These are phyloP conservation scores for Syncephalastrum sp. DNA, from an alignment of 371 early-diverging fungal genomes.

Conservation along the genomic window DNA sequence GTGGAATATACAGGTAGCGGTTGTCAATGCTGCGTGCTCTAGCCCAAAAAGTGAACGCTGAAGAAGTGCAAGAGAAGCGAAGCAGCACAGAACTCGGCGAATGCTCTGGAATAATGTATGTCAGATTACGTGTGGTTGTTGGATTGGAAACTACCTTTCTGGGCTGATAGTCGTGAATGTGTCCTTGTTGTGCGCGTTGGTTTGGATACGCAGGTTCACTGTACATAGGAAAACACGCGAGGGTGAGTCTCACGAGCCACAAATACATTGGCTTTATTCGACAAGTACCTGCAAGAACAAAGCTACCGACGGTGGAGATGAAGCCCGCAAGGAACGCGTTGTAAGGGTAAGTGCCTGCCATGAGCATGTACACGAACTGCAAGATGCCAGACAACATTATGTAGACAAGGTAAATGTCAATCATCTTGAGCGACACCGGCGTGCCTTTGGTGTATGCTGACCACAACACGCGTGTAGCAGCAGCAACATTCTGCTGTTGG, in stretches of 20 bases:
- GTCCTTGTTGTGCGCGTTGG: slow-evolving; percentile 17
- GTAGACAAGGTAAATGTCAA: slow-evolving; percentile 91
- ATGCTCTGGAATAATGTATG: slow-evolving; percentile 34
- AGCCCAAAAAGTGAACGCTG: slow-evolving; percentile 59
- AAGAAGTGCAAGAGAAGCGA: slow-evolving; percentile 54
- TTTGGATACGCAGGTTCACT: slow-evolving; percentile 40
- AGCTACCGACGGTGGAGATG: slow-evolving; percentile 87
- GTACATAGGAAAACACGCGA: slow-evolving; percentile 11
- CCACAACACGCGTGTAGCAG: too few species aligned
- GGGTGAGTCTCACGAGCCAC: background rate
- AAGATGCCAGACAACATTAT: slow-evolving; percentile 83
- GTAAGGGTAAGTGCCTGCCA: slow-evolving; percentile 94
- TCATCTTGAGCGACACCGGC: slow-evolving; percentile 76
- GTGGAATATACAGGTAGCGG: too few species aligned
- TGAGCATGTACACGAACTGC: slow-evolving; percentile 83
- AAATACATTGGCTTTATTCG: background rate
- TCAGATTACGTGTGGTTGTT: background rate
- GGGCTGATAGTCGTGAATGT: slow-evolving; percentile 21
- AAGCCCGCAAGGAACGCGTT: slow-evolving; percentile 97
- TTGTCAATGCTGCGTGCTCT: background rate
- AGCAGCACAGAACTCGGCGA: slow-evolving; percentile 54
- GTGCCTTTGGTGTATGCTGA: slow-evolving; percentile 64
- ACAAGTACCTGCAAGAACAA: slow-evolving; percentile 85
- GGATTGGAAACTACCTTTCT: slow-evolving; percentile 13
- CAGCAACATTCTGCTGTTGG: too few species aligned